phyloP scores from a whole-genome alignment of 2,329 filamentous ascomycete genomes.

The Ceratocystiopsis minuta region DNA sequence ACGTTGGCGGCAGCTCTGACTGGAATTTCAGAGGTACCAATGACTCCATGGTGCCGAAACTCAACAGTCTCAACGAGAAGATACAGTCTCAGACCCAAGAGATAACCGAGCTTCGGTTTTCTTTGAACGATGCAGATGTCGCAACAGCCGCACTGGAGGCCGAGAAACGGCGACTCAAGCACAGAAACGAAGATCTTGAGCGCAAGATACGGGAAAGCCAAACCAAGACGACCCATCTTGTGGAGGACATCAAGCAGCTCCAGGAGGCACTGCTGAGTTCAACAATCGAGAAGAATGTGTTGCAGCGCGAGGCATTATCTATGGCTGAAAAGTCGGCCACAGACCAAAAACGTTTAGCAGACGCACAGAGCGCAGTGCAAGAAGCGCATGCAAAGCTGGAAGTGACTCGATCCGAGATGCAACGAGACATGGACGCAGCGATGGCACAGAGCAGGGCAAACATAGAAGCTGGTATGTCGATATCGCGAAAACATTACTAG shows the following conservation, averaged over 20 bases:
- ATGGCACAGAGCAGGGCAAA: conserved; percentile 3
- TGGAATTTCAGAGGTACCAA: not conserved
- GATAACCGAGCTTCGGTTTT: conserved; percentile 6
- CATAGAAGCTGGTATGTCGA: not conserved
- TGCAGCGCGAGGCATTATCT: conserved; percentile 13
- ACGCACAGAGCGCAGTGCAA: conserved; percentile 12
- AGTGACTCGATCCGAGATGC: conserved; percentile 15
- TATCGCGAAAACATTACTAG: not conserved
- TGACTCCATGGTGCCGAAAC: conserved; percentile 4
- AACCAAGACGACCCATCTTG: conserved; percentile 13
- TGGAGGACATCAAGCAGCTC: conserved; percentile 19
- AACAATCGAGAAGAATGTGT: conserved; percentile 24
- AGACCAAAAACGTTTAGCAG: conserved; percentile 16
- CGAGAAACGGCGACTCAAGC: conserved; percentile 7
- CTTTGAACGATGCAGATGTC: conserved; percentile 4
- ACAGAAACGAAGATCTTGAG: conserved; percentile 8
- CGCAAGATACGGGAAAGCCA: conserved; percentile 15
- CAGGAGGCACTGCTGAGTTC: conserved; percentile 22
- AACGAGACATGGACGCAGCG: conserved; percentile 8
- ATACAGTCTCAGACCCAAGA: conserved; percentile 1
- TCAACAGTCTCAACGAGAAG: conserved; percentile 4
- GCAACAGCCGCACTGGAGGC: conserved; percentile 1
- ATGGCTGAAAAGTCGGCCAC: not conserved
- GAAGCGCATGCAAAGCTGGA: conserved; percentile 18
- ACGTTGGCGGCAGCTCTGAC: too few relatives aligned